Evolutionary conservation across 2,329 filamentous ascomycete genomes (phyloP).

Genomic region (Cadophora sp.): DNA sequence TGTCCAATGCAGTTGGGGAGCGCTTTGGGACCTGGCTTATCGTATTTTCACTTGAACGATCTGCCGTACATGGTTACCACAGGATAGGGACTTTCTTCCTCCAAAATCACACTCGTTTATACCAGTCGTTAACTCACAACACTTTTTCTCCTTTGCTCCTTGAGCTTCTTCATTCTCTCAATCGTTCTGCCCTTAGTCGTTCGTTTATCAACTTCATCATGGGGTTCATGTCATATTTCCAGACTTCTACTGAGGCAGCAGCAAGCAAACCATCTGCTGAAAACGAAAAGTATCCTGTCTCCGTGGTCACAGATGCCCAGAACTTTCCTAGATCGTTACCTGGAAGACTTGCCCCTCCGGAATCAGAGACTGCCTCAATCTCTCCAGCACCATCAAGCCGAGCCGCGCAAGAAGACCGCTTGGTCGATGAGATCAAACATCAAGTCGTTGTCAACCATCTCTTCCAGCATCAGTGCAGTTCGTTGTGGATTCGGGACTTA

Average conservation of each 20-base stretch:
- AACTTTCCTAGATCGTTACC: conserved; percentile 16
- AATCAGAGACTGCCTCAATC: conserved; percentile 15
- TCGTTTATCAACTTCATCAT: conserved; percentile 12
- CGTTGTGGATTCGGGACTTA: conserved; percentile 24
- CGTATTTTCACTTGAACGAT: background rate
- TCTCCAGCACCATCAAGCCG: conserved; percentile 15
- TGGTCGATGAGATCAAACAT: conserved; percentile 28
- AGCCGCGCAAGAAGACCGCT: conserved; percentile 20
- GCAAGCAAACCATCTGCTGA: background rate
- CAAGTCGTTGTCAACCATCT: conserved; percentile 27
- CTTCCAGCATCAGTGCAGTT: conserved; percentile 26
- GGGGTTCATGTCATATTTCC: conserved; percentile 25
- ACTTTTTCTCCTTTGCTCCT: background rate
- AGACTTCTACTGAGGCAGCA: conserved; percentile 13
- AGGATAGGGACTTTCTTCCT: background rate
- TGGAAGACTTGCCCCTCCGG: conserved; percentile 7
- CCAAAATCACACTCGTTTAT: conserved; percentile 2
- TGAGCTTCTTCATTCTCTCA: conserved; percentile 11
- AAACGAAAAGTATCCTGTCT: conserved; percentile 20
- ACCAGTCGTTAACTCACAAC: conserved; percentile 1
- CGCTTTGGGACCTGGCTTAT: background rate
- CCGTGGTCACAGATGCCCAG: conserved; percentile 10
- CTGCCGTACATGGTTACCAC: background rate
- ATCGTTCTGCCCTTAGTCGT: background rate
- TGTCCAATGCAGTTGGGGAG: background rate